phyloP scores from a whole-genome alignment of 2,329 filamentous ascomycete genomes.

The Talaromyces sp. region DNA sequence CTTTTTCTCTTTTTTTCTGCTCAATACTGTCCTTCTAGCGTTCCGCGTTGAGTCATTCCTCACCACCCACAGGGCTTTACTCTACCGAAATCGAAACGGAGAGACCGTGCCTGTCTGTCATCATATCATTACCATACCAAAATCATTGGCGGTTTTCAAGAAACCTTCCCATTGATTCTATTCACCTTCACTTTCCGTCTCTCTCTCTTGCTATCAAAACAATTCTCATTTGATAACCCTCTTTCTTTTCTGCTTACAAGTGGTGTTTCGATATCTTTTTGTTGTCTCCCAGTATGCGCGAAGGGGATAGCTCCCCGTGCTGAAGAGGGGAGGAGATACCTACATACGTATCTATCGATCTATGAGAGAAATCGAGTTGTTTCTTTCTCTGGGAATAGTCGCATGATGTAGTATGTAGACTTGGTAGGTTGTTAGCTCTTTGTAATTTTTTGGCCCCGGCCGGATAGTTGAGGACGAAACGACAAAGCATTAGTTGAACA shows the following conservation, averaged over 20 bases:
- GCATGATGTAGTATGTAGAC: too few relatives aligned
- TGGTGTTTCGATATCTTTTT: not conserved
- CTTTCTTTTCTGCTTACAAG: not conserved
- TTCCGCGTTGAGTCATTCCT: slow-evolving; percentile 12
- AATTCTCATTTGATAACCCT: not conserved
- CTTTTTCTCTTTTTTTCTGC: slow-evolving; percentile 4
- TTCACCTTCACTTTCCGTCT: not conserved
- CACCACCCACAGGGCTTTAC: not conserved
- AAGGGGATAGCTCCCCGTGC: not conserved
- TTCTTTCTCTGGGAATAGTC: not conserved
- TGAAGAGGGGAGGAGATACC: not conserved
- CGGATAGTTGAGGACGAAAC: too few relatives aligned
- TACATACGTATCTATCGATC: not conserved
- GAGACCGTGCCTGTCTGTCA: not conserved
- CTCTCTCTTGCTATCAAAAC: not conserved
- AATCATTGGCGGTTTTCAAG: not conserved
- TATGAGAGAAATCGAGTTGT: not conserved
- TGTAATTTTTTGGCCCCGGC: too few relatives aligned
- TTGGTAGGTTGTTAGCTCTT: too few relatives aligned
- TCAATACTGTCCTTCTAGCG: slow-evolving; percentile 13
- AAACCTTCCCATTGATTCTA: not conserved
- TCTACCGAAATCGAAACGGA: not conserved
- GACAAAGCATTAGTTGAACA: too few relatives aligned
- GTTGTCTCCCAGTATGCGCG: not conserved
- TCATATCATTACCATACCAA: not conserved